Percentiles rank a stretch among this genome's conserved stretches.
phyloP scores from a whole-genome alignment of 1,284 basidiomycete genomes.

The Trametes polyzona region DNA sequence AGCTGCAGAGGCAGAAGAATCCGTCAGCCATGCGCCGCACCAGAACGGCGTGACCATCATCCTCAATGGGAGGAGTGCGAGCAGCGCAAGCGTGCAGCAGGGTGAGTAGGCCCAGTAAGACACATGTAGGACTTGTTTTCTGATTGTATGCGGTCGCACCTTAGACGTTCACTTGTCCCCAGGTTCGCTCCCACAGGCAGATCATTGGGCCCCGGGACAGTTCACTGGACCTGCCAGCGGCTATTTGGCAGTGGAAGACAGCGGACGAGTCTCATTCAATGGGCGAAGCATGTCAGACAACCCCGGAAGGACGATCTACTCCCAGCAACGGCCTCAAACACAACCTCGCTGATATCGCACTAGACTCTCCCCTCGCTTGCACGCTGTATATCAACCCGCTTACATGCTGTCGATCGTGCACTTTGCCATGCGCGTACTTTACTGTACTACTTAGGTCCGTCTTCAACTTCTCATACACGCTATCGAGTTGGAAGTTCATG shows the following conservation, averaged over 20 bases:
- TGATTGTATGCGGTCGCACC: background rate
- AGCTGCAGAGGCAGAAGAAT: slow-evolving; percentile 17
- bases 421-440: background rate
- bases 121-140: background rate
- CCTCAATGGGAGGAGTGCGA: slow-evolving; percentile 13
- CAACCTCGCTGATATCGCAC: slow-evolving; percentile 4
- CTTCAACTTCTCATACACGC: background rate
- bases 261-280: slow-evolving; percentile 21
- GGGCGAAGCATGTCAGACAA: slow-evolving; percentile 29
- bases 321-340: slow-evolving; percentile 24
- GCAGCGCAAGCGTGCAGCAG: slow-evolving; percentile 10
- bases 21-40: slow-evolving; percentile 8
- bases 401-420: background rate
- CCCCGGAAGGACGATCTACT: slow-evolving; percentile 39
- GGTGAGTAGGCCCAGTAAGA: slow-evolving; percentile 11
- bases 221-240: slow-evolving; percentile 32
- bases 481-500: background rate
- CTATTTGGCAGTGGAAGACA: slow-evolving; percentile 31
- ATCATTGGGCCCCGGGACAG: slow-evolving; percentile 18
- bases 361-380: background rate
- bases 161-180: slow-evolving; percentile 1
- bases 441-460: slow-evolving; percentile 6
- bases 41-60: slow-evolving; percentile 5
- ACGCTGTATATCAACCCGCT: background rate
- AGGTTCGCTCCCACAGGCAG: background rate